Conservation (phyloP, 805 yeast species). For the Yamadazyma sp. region DNA sequence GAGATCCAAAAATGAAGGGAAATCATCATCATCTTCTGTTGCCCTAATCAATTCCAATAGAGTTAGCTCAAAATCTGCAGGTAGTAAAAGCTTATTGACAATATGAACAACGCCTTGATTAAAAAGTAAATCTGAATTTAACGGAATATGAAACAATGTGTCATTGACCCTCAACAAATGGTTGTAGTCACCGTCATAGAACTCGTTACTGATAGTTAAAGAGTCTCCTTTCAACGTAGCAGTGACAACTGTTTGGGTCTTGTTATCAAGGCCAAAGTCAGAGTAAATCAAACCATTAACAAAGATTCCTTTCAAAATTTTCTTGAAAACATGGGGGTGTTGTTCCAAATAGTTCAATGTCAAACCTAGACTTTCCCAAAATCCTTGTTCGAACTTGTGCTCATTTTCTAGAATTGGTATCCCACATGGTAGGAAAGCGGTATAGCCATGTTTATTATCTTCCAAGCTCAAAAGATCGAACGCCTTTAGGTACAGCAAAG, state of each 20-base stretch:
- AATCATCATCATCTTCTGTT: constrained; percentile 39
- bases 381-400: constrained; percentile 4
- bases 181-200: constrained; percentile 20
- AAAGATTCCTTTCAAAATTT: constrained; percentile 57
- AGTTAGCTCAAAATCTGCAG: constrained; percentile 53
- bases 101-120: constrained; percentile 86
- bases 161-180: constrained; percentile 30
- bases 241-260: constrained; percentile 14
- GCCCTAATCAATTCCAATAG: constrained; percentile 56
- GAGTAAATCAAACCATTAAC: constrained; percentile 67
- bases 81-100: constrained; percentile 54
- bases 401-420: constrained; percentile 10
- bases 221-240: constrained; percentile 29
- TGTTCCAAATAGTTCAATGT: constrained; percentile 56
- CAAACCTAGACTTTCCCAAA: constrained; percentile 64
- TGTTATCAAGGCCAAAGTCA: constrained; percentile 43
- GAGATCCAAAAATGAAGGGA: constrained; percentile 42
- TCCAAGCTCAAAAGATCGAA: constrained; percentile 53
- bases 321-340: constrained; percentile 51
- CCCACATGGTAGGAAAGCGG: constrained; percentile 76
- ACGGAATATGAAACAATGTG: constrained; percentile 33
- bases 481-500: constrained; percentile 56
- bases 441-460: constrained; percentile 61
- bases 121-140: constrained; percentile 67
- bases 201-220: constrained; percentile 22